Conservation (phyloP, 164 flowering plant genomes). For the Berberis vulgaris region DNA sequence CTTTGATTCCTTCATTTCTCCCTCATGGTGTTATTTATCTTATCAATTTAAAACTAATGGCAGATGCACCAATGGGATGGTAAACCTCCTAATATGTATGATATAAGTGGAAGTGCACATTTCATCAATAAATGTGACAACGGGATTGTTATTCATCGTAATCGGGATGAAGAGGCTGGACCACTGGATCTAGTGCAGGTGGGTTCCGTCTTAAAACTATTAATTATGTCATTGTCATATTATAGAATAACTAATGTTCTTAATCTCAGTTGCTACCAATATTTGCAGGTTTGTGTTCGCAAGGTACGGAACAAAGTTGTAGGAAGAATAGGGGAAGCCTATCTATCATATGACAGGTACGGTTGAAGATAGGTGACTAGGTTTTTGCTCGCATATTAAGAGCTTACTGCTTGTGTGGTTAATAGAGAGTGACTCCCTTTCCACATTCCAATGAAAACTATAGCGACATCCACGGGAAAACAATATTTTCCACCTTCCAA, state of each 20-base stretch:
- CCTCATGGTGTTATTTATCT: background rate
- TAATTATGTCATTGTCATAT: background rate
- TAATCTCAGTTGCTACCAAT: background rate
- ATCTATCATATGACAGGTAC: slow-evolving; percentile 71
- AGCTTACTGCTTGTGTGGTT: no score
- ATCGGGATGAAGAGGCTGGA: slow-evolving; percentile 69
- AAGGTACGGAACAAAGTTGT: slow-evolving; percentile 88
- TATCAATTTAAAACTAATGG: slow-evolving; percentile 3
- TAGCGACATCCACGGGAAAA: no score
- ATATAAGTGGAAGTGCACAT: slow-evolving; percentile 99
- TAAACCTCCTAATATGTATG: slow-evolving; percentile 81
- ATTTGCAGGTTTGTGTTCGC: slow-evolving; percentile 69
- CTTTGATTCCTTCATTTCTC: background rate
- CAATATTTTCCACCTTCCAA: no score
- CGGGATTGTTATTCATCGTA: slow-evolving; percentile 94
- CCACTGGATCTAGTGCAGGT: slow-evolving; percentile 85
- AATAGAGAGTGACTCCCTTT: no score
- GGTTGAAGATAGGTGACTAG: background rate
- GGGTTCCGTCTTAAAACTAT: slow-evolving; percentile 1
- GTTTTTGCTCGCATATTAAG: background rate
- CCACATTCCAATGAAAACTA: no score
- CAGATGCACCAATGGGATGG: slow-evolving; percentile 93
- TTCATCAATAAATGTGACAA: slow-evolving; percentile 98
- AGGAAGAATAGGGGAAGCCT: slow-evolving; percentile 80
- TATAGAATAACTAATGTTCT: background rate